Conservation (phyloP, 768 basidiomycete species). For the Baorangia bicolor region DNA sequence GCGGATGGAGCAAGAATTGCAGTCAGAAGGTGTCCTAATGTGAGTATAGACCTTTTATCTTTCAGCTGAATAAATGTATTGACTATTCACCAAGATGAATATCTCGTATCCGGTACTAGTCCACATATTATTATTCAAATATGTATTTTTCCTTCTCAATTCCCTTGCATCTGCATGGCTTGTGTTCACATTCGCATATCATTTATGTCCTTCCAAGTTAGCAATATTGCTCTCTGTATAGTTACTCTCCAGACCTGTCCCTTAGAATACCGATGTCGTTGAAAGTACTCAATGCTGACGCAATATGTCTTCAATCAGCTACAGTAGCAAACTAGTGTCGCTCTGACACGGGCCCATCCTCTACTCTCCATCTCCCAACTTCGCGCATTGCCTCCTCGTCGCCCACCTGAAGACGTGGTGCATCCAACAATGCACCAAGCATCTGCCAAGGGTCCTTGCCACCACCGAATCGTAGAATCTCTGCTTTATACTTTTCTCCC, state of each 20-base stretch:
- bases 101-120: neutral
- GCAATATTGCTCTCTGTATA: neutral
- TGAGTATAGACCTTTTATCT: neutral
- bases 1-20: slow-evolving; percentile 35
- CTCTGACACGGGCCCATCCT: slow-evolving; percentile 63
- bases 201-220: neutral
- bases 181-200: neutral
- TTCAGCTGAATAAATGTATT: neutral
- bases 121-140: slow-evolving; percentile 21
- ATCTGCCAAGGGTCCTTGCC: slow-evolving; percentile 94
- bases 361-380: slow-evolving; percentile 87
- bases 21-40: slow-evolving; percentile 17
- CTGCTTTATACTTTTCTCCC: slow-evolving; percentile 79
- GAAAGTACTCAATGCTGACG: neutral
- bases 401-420: slow-evolving; percentile 65
- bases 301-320: too few species aligned
- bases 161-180: neutral
- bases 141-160: slow-evolving; percentile 6
- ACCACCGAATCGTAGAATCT: slow-evolving; percentile 80
- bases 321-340: slow-evolving; percentile 46
- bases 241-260: neutral
- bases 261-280: slow-evolving; percentile 1
- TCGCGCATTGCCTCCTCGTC: slow-evolving; percentile 83
- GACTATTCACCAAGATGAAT: slow-evolving; percentile 8
- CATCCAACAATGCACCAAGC: slow-evolving; percentile 69